Evolutionary conservation across 1,284 basidiomycete genomes (phyloP).

Genomic region (Tilletiopsis washingtonensis): DNA sequence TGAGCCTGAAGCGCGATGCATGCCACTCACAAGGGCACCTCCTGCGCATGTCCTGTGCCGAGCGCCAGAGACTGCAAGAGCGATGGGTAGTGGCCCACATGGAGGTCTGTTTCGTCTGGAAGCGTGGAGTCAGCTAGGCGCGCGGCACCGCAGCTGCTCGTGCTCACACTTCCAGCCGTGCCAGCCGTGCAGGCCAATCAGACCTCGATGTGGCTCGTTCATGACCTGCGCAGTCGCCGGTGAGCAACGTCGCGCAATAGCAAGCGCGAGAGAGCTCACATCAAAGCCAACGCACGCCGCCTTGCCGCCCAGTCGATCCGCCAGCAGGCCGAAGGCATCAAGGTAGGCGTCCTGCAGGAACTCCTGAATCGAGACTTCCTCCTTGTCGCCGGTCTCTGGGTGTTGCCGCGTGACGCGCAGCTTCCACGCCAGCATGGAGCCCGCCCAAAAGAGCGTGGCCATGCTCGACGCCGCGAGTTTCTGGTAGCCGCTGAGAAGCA

Average conservation of each 20-base stretch:
- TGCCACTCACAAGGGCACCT: constrained; percentile 52
- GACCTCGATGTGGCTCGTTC: constrained; percentile 94
- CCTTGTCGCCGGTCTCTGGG: constrained; percentile 5
- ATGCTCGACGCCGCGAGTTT: constrained; percentile 48
- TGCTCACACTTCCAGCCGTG: constrained; percentile 55
- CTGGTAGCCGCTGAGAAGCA: constrained; percentile 34
- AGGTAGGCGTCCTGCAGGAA: constrained; percentile 78
- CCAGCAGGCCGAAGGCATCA: constrained; percentile 66
- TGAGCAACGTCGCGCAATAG: too few relatives aligned
- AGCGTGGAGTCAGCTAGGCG: constrained; percentile 6
- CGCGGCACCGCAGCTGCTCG: too few relatives aligned
- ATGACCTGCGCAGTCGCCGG: too few relatives aligned
- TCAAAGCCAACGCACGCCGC: constrained; percentile 83
- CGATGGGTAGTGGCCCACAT: constrained; percentile 62
- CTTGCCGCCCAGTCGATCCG: constrained; percentile 62
- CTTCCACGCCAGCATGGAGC: constrained; percentile 68
- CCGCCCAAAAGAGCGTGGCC: constrained; percentile 47
- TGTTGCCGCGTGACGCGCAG: constrained; percentile 9
- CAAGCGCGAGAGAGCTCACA: too few relatives aligned
- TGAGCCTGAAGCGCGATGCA: background rate
- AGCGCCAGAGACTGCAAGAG: constrained; percentile 41
- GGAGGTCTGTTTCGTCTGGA: constrained; percentile 92
- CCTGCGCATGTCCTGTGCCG: constrained; percentile 28
- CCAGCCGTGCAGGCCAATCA: constrained; percentile 71
- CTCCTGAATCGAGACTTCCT: constrained; percentile 57